Conservation (phyloP, 202 grass and related monocot species). For the Zizania palustris region DNA sequence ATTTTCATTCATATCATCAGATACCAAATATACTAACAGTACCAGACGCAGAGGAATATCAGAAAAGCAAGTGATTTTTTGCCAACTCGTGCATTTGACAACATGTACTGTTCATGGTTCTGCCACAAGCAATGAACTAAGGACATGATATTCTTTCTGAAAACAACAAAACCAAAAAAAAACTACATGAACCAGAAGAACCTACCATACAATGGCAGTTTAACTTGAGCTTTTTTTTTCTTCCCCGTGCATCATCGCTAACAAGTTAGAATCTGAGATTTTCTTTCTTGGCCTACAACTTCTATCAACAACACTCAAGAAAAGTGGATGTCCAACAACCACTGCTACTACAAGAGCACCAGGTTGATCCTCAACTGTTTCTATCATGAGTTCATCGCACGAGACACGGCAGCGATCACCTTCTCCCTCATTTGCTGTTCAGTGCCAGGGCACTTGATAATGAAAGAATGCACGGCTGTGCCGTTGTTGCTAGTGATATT, state of each 20-base stretch:
- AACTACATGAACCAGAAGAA: slow-evolving; percentile 50
- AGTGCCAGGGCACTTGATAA: slow-evolving; percentile 73
- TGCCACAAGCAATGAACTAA: slow-evolving; percentile 50
- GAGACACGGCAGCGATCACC: slow-evolving; percentile 68
- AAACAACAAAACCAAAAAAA: slow-evolving; percentile 51
- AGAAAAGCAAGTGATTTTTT: slow-evolving; percentile 30
- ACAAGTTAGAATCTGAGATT: slow-evolving; percentile 61
- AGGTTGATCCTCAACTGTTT: slow-evolving; percentile 15
- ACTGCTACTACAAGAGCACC: slow-evolving; percentile 29
- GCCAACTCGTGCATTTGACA: slow-evolving; percentile 39
- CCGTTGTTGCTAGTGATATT: slow-evolving; percentile 63
- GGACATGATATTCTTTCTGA: slow-evolving; percentile 50
- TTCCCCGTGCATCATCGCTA: slow-evolving; percentile 18
- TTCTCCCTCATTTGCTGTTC: slow-evolving; percentile 90
- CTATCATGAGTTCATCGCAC: slow-evolving; percentile 52
- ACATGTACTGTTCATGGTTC: slow-evolving; percentile 52
- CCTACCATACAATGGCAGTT: slow-evolving; percentile 49
- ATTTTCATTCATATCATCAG: too few relatives aligned
- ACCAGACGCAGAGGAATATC: background rate
- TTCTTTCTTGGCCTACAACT: slow-evolving; percentile 57
- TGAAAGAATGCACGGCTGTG: slow-evolving; percentile 76
- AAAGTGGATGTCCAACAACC: slow-evolving; percentile 47
- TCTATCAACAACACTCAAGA: slow-evolving; percentile 52
- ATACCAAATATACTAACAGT: too few relatives aligned
- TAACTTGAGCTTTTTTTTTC: slow-evolving; percentile 38